Base-by-base conservation (phyloP, 2,329 filamentous ascomycete species). In the Clonostachys byssicola region DNA sequence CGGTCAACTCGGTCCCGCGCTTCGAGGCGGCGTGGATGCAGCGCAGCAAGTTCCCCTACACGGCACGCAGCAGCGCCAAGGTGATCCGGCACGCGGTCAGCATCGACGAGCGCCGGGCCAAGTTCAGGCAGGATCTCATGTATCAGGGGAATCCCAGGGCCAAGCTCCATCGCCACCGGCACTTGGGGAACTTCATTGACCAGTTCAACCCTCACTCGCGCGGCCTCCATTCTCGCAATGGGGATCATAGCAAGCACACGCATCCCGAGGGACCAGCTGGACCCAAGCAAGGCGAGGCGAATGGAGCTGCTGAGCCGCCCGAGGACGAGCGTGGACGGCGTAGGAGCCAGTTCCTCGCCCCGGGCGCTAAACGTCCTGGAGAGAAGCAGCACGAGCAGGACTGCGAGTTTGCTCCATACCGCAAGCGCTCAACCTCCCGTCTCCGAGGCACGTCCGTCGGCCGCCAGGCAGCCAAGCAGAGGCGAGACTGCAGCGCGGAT, bases 1-100 rank as follows among this genome's bases (percentile, higher is more conserved):
- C 87, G 0, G 88, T 92, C 52, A 92, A 92, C 57, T 88, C 84
- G 13, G 87, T 92, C 0, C 87, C 88, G 2, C 75, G 79, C 4
- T 94, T 94, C 49, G 89, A 94, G 63, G 80, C 75, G 3, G 76
- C 78, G 0, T 88, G 84, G 80, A 92, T 92, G 85, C 80, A 89
- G 58, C 79, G 88, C 36, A 88, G 78, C 58, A 89, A 86, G 60
- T 90, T 90, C 40, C 87, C 87, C 0, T 88, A 86, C 58, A 83
- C 79, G 0, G 78, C 78, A 2, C 65, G 76, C 2, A 80, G 73
- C 18, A 79, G 72, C 9, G 79, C 79, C 4, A 75, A 72, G 55
- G 77, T 86, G 0, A 83, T 88, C 45, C 76, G 85, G 0, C 85
- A 88, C 51, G 84, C 84, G 2, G 85, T 88, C 2, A 80, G 80